Percentiles rank a stretch among this genome's conserved stretches.
Evolutionary conservation across 2,329 filamentous ascomycete species (phyloP).

Genomic region (Coniochaeta prunicola): DNA sequence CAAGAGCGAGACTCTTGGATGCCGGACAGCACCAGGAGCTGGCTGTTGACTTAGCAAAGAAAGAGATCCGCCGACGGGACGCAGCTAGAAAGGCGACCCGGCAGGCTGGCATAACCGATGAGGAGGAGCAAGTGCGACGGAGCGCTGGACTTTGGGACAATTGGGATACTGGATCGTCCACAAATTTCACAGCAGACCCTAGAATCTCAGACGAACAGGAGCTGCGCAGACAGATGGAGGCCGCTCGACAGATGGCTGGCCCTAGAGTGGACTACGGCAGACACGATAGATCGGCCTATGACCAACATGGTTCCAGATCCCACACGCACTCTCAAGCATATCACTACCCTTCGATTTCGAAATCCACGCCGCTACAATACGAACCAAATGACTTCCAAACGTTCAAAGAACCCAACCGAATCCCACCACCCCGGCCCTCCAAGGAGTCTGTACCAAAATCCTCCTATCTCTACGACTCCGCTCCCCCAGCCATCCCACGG

Average conservation of each 20-base stretch:
- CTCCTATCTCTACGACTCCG: constrained; percentile 4
- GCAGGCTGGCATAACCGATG: constrained; percentile 48
- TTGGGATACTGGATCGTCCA: constrained; percentile 20
- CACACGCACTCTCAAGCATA: constrained; percentile 25
- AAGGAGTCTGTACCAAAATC: constrained; percentile 21
- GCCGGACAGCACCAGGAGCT: constrained; percentile 66
- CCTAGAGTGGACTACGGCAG: constrained; percentile 18
- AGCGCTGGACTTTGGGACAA: constrained; percentile 35
- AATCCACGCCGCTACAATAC: constrained; percentile 40
- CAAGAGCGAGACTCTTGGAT: constrained; percentile 52
- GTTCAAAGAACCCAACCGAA: constrained; percentile 14
- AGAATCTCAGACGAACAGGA: constrained; percentile 31
- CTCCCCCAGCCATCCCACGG: constrained; percentile 20
- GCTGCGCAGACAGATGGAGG: constrained; percentile 45
- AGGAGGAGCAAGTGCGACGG: constrained; percentile 49
- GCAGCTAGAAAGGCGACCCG: constrained; percentile 50
- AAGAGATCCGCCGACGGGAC: constrained; percentile 63
- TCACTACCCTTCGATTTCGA: constrained; percentile 50
- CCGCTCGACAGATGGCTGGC: constrained; percentile 39
- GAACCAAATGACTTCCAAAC: constrained; percentile 26
- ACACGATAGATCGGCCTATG: background rate
- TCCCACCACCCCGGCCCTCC: constrained; percentile 25
- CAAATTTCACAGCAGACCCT: background rate
- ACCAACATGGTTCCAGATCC: background rate
- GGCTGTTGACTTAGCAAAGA: constrained; percentile 68